Evolutionary conservation across 139 green algal species (phyloP).

Genomic region (Asterochloris sp.): DNA sequence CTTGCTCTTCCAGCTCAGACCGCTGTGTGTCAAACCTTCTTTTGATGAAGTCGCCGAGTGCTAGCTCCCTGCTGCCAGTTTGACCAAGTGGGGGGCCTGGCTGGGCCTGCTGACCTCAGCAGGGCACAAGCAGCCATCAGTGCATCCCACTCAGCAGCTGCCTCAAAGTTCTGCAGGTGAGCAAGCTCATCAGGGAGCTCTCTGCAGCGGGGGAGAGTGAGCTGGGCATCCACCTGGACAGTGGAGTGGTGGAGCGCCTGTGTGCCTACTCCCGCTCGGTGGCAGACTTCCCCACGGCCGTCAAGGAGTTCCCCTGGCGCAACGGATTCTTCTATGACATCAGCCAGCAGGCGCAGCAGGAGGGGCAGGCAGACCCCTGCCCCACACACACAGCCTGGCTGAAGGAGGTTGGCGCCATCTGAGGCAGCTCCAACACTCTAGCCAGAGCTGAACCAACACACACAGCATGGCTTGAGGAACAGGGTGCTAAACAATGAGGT

Average conservation of each 20-base stretch:
- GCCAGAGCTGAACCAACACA: too few relatives aligned
- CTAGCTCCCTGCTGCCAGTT: background rate
- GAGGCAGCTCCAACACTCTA: background rate
- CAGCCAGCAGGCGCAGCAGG: conserved; percentile 41
- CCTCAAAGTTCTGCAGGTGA: conserved; percentile 33
- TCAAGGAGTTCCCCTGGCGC: conserved; percentile 98
- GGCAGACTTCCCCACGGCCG: conserved; percentile 92
- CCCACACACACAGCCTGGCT: conserved; percentile 84
- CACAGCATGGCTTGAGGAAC: too few relatives aligned
- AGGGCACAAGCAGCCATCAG: too few relatives aligned
- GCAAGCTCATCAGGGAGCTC: conserved; percentile 83
- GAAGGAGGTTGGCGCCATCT: conserved; percentile 75
- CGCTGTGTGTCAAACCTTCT: background rate
- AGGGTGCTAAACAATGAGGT: too few relatives aligned
- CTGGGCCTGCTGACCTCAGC: background rate
- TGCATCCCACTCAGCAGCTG: too few relatives aligned
- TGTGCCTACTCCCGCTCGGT: conserved; percentile 87
- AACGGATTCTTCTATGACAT: conserved; percentile 95
- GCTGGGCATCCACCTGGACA: conserved; percentile 61
- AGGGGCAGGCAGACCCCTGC: conserved; percentile 79
- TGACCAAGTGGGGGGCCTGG: background rate
- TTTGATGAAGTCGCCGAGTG: background rate
- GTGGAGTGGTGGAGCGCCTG: conserved; percentile 67
- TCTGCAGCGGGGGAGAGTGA: conserved; percentile 52
- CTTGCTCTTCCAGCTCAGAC: background rate